phyloP scores from a whole-genome alignment of 1,284 basidiomycete species.

The Puccinia horiana region DNA sequence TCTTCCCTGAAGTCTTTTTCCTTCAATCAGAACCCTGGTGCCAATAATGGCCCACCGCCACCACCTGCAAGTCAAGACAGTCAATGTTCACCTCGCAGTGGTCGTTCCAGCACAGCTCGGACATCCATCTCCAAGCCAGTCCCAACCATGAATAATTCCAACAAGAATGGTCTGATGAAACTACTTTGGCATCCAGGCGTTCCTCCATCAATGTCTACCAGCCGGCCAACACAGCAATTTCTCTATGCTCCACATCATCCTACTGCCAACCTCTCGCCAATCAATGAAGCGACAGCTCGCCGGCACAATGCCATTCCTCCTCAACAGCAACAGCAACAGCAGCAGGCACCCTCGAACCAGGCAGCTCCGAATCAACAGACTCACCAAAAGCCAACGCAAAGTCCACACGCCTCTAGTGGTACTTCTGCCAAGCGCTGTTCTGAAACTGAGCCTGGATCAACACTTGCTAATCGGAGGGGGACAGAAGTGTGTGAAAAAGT shows the following conservation, averaged over 20 bases:
- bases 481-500: constrained; percentile 29
- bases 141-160: background rate
- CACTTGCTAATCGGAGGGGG: constrained; percentile 29
- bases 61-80: background rate
- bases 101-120: background rate
- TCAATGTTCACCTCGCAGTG: constrained; percentile 9
- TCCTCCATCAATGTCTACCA: background rate
- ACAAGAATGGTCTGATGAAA: background rate
- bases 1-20: constrained; percentile 32
- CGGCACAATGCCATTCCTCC: background rate
- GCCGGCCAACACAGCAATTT: background rate
- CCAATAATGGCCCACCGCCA: too few relatives aligned
- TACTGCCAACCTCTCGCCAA: background rate
- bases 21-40: background rate
- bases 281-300: background rate
- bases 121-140: constrained; percentile 28
- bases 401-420: background rate
- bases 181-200: background rate
- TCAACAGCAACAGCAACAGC: background rate
- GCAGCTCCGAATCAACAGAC: background rate
- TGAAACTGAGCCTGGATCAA: background rate
- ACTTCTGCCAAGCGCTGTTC: background rate
- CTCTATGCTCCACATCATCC: background rate
- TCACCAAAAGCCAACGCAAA: background rate
- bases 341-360: background rate